Base-by-base conservation (phyloP, 305 asterid genomes). In the Withania somnifera region DNA sequence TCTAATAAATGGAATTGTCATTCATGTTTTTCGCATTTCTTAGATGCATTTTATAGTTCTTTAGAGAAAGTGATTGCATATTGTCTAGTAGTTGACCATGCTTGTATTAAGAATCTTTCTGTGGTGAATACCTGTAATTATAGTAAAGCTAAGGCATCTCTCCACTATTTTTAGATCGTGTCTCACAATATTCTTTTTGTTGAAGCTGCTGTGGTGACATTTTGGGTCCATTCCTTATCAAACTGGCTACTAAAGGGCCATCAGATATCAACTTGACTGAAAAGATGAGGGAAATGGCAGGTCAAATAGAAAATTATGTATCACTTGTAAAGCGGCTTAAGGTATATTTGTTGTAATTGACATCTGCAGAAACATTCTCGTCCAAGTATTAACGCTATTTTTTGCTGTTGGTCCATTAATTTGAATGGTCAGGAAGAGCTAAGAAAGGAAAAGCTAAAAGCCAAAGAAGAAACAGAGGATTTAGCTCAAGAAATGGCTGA, bases 401-500 rank as follows among this genome's bases (percentile, higher is more conserved):
- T 54, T 79, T 68, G 60, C 73, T 73, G 58, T 83, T 85, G 34
- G 58, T 47, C 60, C 58, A 73, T 47, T 47, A 47, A 78, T 57
- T 82, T 73, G 79, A 76, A 83, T 84, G 84, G 73, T 57, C 87
- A 95, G 98, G 95, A 89, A 83, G 93, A 94, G 79, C 78, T 92
- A 64, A 89, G 89, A 87, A 89, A 66, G 63, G 95, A 91, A 87
- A 94, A 84, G 85, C 50, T 87, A 84, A 95, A 90, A 83, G 92
- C 96, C 20, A 94, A 91, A 86, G 99, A 95, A 88, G 97, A 92
- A 88, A 93, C 95, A 17, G 99, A 94, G 83, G 99, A 95, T 84
- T 88, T 95, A 80, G 93, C 94, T 77, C 99, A 95, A 86, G 99
- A 95, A 89, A 95, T 95, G 99, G 99, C 98, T 3, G 99, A 95